Conservation (phyloP, 805 yeast species). For the Helenozyma baotianmanensis region DNA sequence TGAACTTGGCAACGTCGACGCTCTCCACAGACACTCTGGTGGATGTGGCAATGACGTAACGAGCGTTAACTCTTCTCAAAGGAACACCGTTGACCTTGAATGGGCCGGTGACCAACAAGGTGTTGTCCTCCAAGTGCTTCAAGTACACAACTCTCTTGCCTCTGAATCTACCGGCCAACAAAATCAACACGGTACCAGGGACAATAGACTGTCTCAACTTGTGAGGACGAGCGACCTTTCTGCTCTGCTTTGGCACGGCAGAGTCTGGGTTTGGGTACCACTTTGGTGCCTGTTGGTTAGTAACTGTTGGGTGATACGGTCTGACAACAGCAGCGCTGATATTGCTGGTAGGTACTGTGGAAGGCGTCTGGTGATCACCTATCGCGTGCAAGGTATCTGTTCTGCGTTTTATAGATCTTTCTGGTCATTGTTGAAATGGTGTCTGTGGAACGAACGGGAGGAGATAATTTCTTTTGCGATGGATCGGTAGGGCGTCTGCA, state of each 20-base stretch:
- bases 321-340: no score
- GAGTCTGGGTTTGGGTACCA: slow-evolving; percentile 94
- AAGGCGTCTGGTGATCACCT: no score
- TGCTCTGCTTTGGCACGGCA: slow-evolving; percentile 80
- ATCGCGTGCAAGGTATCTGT: no score
- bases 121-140: slow-evolving; percentile 96
- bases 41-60: slow-evolving; percentile 98
- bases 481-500: no score
- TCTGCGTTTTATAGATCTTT: no score
- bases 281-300: slow-evolving; percentile 61
- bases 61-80: slow-evolving; percentile 97
- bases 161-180: slow-evolving; percentile 99
- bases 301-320: slow-evolving; percentile 8
- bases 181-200: slow-evolving; percentile 96
- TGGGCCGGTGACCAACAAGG: slow-evolving; percentile 95
- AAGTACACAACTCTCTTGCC: slow-evolving; percentile 99
- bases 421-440: no score
- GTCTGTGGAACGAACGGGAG: no score
- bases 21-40: slow-evolving; percentile 78
- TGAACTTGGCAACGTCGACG: slow-evolving; percentile 86
- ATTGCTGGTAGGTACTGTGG: no score
- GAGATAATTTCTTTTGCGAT: no score
- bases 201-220: slow-evolving; percentile 92
- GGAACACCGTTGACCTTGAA: slow-evolving; percentile 99
- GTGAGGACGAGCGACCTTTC: slow-evolving; percentile 92